phyloP scores from a whole-genome alignment of 495 filamentous ascomycete genomes.

The Penicillium canariense region DNA sequence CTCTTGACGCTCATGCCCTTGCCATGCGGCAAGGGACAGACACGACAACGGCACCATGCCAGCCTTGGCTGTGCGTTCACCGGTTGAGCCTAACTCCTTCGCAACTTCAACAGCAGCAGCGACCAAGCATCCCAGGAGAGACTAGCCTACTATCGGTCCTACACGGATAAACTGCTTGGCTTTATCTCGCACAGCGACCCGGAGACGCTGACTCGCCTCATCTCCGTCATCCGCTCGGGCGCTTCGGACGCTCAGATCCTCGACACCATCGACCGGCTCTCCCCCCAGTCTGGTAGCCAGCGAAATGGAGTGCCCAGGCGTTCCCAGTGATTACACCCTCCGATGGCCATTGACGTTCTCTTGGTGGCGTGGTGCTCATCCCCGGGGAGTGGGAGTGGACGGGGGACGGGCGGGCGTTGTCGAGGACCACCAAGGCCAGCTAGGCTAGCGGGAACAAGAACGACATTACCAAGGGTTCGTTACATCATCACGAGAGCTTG shows the following conservation, averaged over 20 bases:
- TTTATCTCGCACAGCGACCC: constrained; percentile 28
- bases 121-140: background rate
- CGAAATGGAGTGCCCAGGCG: background rate
- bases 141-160: constrained; percentile 26
- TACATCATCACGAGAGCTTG: background rate
- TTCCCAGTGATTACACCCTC: too few relatives aligned
- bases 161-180: constrained; percentile 31
- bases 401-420: too few relatives aligned
- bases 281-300: background rate
- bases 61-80: background rate
- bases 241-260: constrained; percentile 34
- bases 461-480: too few relatives aligned
- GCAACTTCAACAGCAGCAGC: background rate
- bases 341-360: too few relatives aligned
- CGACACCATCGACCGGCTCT: constrained; percentile 18
- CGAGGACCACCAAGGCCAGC: too few relatives aligned
- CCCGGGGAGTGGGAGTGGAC: too few relatives aligned
- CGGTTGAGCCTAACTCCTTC: background rate
- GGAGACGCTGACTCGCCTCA: constrained; percentile 23
- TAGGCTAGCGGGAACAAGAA: background rate
- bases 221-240: constrained; percentile 35
- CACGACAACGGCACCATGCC: background rate
- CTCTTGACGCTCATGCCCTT: too few relatives aligned
- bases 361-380: too few relatives aligned
- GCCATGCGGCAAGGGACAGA: background rate